Evolutionary conservation across 1,284 basidiomycete genomes (phyloP).

Genomic region (Ceratobasidium sp.): DNA sequence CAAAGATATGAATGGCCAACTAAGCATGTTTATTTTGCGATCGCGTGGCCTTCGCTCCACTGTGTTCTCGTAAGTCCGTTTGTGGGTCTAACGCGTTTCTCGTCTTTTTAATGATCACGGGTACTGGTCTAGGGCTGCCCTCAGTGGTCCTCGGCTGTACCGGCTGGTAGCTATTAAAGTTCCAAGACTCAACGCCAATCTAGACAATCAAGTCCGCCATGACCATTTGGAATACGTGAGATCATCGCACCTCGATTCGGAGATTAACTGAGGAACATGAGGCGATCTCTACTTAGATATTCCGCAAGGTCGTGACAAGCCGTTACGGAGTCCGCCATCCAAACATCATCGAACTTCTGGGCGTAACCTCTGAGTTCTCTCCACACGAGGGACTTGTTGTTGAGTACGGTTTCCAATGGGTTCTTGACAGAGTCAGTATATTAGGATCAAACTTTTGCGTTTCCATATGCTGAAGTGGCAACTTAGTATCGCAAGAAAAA

Average conservation of each 20-base stretch:
- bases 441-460: background rate
- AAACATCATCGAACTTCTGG: constrained; percentile 20
- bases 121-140: constrained; percentile 2
- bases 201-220: background rate
- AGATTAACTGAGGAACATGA: too few species aligned
- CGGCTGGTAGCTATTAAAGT: constrained; percentile 14
- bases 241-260: too few species aligned
- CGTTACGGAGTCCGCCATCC: constrained; percentile 5
- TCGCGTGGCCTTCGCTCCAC: constrained; percentile 3
- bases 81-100: background rate
- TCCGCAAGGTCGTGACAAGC: background rate
- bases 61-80: background rate
- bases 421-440: background rate
- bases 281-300: too few species aligned
- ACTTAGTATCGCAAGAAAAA: background rate
- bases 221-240: constrained; percentile 26
- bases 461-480: background rate
- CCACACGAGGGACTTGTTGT: constrained; percentile 12
- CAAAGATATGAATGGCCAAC: background rate
- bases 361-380: background rate
- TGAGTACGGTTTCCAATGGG: constrained; percentile 11
- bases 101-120: background rate
- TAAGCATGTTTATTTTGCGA: background rate
- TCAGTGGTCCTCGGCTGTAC: background rate
- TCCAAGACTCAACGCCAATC: constrained; percentile 15